phyloP scores from a whole-genome alignment of 345 rosid genomes.

The Eucalyptus brandiana region DNA sequence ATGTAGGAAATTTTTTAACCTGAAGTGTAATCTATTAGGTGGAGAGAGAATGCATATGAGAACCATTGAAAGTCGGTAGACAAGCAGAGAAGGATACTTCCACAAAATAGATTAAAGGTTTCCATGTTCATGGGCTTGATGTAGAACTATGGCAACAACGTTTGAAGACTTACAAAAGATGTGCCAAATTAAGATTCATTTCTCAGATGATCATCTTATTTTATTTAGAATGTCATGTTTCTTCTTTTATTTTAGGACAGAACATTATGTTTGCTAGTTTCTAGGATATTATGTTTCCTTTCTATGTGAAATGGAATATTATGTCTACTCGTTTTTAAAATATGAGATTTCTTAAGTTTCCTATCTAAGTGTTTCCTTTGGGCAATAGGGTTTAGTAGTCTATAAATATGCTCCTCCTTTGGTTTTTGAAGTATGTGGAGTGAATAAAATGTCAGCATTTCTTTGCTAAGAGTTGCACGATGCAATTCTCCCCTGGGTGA shows the following conservation, averaged over 20 bases:
- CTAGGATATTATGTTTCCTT: background rate
- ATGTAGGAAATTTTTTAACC: background rate
- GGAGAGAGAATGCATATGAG: background rate
- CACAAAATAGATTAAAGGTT: background rate
- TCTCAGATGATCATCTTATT: background rate
- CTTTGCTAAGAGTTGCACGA: background rate
- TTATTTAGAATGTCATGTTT: background rate
- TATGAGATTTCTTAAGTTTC: background rate
- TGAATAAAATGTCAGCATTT: background rate
- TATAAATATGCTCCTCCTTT: background rate
- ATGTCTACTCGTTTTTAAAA: background rate
- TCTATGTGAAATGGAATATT: background rate
- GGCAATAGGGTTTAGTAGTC: background rate
- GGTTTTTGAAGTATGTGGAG: background rate
- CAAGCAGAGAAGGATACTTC: background rate
- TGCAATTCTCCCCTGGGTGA: background rate
- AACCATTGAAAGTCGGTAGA: background rate
- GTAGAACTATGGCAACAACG: background rate
- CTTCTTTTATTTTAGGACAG: background rate
- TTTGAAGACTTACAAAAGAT: background rate
- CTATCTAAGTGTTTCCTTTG: background rate
- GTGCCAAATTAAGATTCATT: background rate
- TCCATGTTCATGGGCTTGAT: background rate
- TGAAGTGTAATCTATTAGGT: background rate
- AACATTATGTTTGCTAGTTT: background rate